Conservation (phyloP, 345 rosid species). For the Aquilaria sinensis region DNA sequence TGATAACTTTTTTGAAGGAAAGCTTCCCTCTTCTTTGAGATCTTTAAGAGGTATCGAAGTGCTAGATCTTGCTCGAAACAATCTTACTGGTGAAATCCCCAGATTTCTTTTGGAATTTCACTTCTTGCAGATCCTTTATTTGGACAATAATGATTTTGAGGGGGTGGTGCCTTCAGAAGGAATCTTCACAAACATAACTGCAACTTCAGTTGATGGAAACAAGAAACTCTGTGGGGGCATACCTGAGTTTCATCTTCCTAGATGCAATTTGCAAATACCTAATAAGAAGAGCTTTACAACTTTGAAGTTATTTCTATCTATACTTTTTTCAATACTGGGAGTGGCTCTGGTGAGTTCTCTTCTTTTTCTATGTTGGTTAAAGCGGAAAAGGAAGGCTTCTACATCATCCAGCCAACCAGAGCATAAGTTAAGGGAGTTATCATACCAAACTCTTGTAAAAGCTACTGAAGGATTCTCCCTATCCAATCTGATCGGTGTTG, state of each 20-base stretch:
- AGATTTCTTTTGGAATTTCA: neutral
- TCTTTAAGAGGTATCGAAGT: conserved; percentile 16
- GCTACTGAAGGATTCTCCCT: conserved; percentile 13
- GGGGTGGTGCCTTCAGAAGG: conserved; percentile 28
- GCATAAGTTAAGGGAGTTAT: neutral
- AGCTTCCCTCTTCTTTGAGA: conserved; percentile 25
- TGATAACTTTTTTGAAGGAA: conserved; percentile 18
- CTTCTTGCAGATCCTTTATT: conserved; percentile 5
- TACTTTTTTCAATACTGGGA: neutral
- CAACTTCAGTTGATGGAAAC: conserved; percentile 21
- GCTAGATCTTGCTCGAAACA: conserved; percentile 30
- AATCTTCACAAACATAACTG: conserved; percentile 24
- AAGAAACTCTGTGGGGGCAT: conserved; percentile 29
- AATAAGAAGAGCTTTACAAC: neutral
- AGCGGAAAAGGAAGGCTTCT: neutral
- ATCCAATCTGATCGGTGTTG: conserved; percentile 13
- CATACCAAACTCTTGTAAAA: conserved; percentile 9
- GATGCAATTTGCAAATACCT: neutral
- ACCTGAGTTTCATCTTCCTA: neutral
- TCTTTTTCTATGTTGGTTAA: neutral
- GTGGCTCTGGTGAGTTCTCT: neutral
- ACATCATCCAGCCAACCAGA: neutral
- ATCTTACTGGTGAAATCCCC: conserved; percentile 23
- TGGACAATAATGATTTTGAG: conserved; percentile 34
- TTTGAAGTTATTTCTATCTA: neutral